These are phyloP conservation scores for Corchorus olitorius DNA, from an alignment of 345 rosid genomes.

Conservation along the genomic window DNA sequence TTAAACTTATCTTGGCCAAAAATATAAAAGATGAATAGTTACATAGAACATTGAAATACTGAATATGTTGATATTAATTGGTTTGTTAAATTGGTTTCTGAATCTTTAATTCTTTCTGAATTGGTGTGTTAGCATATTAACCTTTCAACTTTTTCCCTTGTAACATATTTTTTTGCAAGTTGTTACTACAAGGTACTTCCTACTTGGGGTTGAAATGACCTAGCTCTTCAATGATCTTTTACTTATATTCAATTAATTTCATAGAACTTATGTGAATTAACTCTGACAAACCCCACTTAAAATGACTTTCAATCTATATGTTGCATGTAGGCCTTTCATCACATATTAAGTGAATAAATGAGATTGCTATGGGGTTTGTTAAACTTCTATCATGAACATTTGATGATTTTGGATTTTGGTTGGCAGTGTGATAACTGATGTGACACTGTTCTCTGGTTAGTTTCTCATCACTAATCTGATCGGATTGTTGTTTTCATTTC, in stretches of 20 bases:
- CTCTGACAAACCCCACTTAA: neutral
- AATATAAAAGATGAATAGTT: neutral
- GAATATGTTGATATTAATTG: neutral
- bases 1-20: neutral
- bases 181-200: neutral
- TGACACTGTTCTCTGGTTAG: neutral
- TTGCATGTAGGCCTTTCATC: neutral
- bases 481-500: neutral
- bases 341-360: neutral
- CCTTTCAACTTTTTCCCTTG: neutral
- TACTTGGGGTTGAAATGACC: neutral
- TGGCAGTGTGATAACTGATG: neutral
- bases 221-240: neutral
- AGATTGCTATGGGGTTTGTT: no score
- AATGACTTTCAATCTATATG: neutral
- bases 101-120: neutral
- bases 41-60: neutral
- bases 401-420: neutral
- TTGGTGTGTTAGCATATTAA: neutral
- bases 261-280: neutral
- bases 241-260: slow-evolving; percentile 7
- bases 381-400: neutral
- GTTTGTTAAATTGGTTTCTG: neutral
- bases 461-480: slow-evolving; percentile 2
- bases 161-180: neutral